Conservation (phyloP, 1,284 basidiomycete species). For the Melampsora larici-populina region DNA sequence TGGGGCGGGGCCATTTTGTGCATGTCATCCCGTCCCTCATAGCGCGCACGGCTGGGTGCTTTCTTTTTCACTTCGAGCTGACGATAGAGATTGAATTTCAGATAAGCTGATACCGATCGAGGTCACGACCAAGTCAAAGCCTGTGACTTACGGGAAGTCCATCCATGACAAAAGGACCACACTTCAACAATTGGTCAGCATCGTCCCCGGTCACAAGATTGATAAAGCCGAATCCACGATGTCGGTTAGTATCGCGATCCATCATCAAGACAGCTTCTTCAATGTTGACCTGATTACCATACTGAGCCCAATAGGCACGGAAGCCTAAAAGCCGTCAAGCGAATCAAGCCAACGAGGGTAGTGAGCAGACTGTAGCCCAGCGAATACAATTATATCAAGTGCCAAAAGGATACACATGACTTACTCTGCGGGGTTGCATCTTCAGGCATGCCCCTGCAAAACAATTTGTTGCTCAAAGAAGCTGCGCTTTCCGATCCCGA, state of each 20-base stretch:
- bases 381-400: too few species aligned
- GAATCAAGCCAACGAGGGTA: too few species aligned
- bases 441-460: slow-evolving; percentile 89
- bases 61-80: slow-evolving; percentile 94
- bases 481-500: slow-evolving; percentile 71
- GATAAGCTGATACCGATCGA: not conserved
- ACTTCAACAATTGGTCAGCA: slow-evolving; percentile 73
- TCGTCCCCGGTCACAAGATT: slow-evolving; percentile 82
- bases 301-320: slow-evolving; percentile 40
- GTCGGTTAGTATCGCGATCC: slow-evolving; percentile 89
- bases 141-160: slow-evolving; percentile 71
- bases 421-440: slow-evolving; percentile 80
- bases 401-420: slow-evolving; percentile 61
- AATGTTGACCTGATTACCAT: slow-evolving; percentile 65
- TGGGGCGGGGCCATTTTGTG: slow-evolving; percentile 45
- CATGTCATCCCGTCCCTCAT: slow-evolving; percentile 55
- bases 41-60: slow-evolving; percentile 62
- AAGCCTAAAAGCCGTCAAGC: slow-evolving; percentile 10
- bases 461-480: slow-evolving; percentile 60
- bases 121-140: not conserved
- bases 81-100: slow-evolving; percentile 5
- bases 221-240: slow-evolving; percentile 97
- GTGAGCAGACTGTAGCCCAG: too few species aligned
- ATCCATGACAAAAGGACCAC: slow-evolving; percentile 80
- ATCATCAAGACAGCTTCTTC: slow-evolving; percentile 98